A percentile compares a stretch with the other conserved stretches of the same genome.
These are phyloP conservation scores for Claviceps sp. DNA, from an alignment of 2,329 filamentous ascomycete species.

Conservation along the genomic window DNA sequence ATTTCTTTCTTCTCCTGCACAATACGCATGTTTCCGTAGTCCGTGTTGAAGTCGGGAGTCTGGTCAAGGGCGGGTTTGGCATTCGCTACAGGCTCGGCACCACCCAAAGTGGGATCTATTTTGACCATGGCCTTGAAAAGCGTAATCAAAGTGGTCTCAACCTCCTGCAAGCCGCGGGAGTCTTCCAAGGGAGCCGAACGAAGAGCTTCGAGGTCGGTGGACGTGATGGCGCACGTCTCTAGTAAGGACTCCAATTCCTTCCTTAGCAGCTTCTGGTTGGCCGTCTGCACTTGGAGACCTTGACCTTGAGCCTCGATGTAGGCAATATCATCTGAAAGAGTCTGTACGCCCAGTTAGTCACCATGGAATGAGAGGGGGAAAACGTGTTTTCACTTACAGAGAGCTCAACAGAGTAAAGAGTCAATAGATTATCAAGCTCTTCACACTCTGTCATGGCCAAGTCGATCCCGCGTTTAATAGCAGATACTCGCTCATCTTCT, in stretches of 20 bases:
- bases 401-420: constrained; percentile 86
- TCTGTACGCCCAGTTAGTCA: constrained; percentile 35
- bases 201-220: constrained; percentile 58
- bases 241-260: constrained; percentile 82
- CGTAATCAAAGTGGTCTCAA: constrained; percentile 64
- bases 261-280: constrained; percentile 89
- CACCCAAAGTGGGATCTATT: constrained; percentile 70
- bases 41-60: constrained; percentile 46
- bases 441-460: constrained; percentile 89
- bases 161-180: constrained; percentile 55
- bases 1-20: constrained; percentile 89
- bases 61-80: constrained; percentile 31
- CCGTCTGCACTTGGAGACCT: constrained; percentile 90
- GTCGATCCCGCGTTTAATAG: constrained; percentile 76
- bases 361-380: background rate
- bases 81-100: constrained; percentile 32
- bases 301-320: constrained; percentile 97
- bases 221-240: constrained; percentile 78
- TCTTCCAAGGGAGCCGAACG: constrained; percentile 61
- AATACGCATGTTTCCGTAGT: constrained; percentile 82
- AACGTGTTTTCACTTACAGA: constrained; percentile 45
- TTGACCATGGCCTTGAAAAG: constrained; percentile 88
- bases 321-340: constrained; percentile 85
- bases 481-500: constrained; percentile 79
- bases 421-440: constrained; percentile 86